Base-by-base conservation (phyloP, 192 early-diverging fungal genomes). In the Pilaira anomala region DNA sequence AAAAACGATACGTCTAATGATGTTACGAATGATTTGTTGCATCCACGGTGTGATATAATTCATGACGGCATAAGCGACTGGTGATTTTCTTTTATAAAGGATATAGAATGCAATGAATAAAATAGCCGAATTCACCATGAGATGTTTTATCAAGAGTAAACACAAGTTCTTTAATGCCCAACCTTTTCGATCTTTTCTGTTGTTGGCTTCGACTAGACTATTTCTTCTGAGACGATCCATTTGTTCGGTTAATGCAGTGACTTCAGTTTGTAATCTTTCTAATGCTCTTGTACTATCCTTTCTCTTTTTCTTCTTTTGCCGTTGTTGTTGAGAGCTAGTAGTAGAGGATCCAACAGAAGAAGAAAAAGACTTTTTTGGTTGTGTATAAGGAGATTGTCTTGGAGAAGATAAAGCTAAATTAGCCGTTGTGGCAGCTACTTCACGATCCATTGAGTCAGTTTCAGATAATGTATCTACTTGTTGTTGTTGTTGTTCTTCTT, bases 231-330 rank as follows among this genome's bases (percentile, higher is more conserved):
- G 21, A 0, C 60, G 44, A 22, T 60, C 58, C 21, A 68, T 45
- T 36, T 68, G 66, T 14, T 68, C 66, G 2, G 66, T 53, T 13
- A 68, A 21, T 7, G 51, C 66, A 7, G 66, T 48, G 1, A 68
- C 66, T 16, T 68, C 59, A 7, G 66, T 68, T 30, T 68, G 66
- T n/a, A 68, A 29, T 3, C 50, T 68, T 19, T 68, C 66, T 21
- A 68, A 25, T 6, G 66, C 66, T 14, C 66, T 33, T 12, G 61
- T 36, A 4, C 11, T 36, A 36, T 36, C 33, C 4, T n/a, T n/a
- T 60, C 52, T 16, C 58, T 54, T 19, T 33, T 45, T 25, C 33
- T 21, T 26, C n/a, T 24, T 12, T 51, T 18, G n/a, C 14, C 18
- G 22, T 24, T 41, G 18, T 52, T 19, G 30, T 13, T 63, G 49